Base-by-base conservation (phyloP, 2,329 filamentous ascomycete species). In the Curvularia eragrostidis region DNA sequence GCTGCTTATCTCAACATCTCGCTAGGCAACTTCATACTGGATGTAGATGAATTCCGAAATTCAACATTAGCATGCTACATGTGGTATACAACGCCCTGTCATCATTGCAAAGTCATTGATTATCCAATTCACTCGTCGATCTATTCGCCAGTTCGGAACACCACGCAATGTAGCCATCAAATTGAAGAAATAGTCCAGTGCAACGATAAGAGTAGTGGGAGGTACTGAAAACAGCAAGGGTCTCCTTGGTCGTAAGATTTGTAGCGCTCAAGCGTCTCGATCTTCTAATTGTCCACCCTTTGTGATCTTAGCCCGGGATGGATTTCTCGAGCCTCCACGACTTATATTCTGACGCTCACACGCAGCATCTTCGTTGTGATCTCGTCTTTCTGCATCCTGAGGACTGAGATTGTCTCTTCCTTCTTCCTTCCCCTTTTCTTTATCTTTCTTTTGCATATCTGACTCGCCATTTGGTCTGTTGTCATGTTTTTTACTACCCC, bases 261-360 rank as follows among this genome's bases (percentile, higher is more conserved):
- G 12, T 12, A 21, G 39, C 8, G n/a, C 23, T 44, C 5, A 49
- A 44, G 24, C 30, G 13, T 46, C 30, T 24, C 6, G 24, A 19
- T n/a, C 41, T 18, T 21, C 10, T 30, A 12, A n/a, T 15, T 13
- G 23, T 8, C 7, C 38, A 12, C 24, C 47, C 41, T 30, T 48
- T 12, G 13, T 23, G 3, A 42, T 24, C 1, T n/a, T 30, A 8
- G 52, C 28, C 32, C 52, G 42, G 21, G 54, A 59, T 36, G 49
- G 50, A 15, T 56, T 51, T 10, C 62, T 48, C 19, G 59, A 58
- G 6, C 59, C 61, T 12, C 59, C 59, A 41, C 58, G 50, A 10
- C 9, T 30, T 3, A 54, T 32, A n/a, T 48, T 54, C 18, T 58
- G 55, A 32, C 58, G 44, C 15, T 55, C 55, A 3, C 36, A 10